These are phyloP conservation scores for Penicillium cinerascens DNA, from an alignment of 495 filamentous ascomycete genomes.

Conservation along the genomic window DNA sequence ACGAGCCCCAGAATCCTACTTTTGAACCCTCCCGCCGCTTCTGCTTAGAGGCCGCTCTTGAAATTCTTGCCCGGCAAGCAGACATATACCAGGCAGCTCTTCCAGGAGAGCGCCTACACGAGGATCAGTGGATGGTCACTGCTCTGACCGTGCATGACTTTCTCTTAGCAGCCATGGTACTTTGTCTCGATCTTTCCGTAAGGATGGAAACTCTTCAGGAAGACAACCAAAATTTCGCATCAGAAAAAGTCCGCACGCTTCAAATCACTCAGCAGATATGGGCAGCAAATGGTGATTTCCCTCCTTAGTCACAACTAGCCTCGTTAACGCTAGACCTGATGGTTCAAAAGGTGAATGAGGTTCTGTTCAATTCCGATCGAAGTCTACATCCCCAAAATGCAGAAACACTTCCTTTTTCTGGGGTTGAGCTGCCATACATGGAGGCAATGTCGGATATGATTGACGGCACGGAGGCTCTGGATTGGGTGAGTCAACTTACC, in stretches of 20 bases:
- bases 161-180: constrained; percentile 48
- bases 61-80: constrained; percentile 34
- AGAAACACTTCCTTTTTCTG: not conserved
- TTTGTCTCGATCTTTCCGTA: constrained; percentile 44
- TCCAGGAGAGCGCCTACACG: constrained; percentile 39
- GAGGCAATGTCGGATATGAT: constrained; percentile 32
- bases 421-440: constrained; percentile 17
- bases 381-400: not conserved
- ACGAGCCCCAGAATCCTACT: constrained; percentile 20
- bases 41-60: constrained; percentile 41
- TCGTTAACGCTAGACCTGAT: constrained; percentile 19
- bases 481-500: constrained; percentile 32
- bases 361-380: not conserved
- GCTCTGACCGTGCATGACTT: constrained; percentile 45
- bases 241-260: constrained; percentile 21
- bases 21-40: constrained; percentile 34
- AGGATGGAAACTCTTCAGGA: constrained; percentile 9
- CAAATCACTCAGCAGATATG: constrained; percentile 34
- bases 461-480: constrained; percentile 25
- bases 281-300: constrained; percentile 7
- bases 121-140: constrained; percentile 47
- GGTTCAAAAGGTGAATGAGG: constrained; percentile 18
- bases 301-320: constrained; percentile 14
- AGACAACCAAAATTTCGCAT: not conserved
- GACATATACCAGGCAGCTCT: constrained; percentile 33